Evolutionary conservation across 2,329 filamentous ascomycete genomes (phyloP).

Genomic region (Metarhizium album): DNA sequence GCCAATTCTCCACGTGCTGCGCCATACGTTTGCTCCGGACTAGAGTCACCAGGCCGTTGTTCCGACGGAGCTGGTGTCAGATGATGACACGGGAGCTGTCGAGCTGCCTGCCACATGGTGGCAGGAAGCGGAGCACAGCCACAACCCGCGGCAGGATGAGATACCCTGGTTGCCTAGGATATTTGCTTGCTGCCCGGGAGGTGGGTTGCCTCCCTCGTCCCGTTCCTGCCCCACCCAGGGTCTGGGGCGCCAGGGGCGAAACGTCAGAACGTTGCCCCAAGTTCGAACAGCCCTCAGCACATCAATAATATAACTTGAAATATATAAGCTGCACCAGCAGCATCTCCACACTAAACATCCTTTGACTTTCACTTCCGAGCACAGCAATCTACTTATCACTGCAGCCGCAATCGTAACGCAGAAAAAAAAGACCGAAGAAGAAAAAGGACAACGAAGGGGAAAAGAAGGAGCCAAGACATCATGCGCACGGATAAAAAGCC

Average conservation of each 20-base stretch:
- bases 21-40: neutral
- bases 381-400: neutral
- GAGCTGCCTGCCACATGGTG: no score
- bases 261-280: neutral
- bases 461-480: neutral
- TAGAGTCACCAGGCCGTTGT: neutral
- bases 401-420: neutral
- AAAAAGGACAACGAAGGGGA: neutral
- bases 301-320: neutral
- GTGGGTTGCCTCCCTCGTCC: neutral
- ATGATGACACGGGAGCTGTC: no score
- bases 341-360: neutral
- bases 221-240: neutral
- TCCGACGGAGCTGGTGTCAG: no score
- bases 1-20: neutral
- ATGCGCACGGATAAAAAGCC: conserved; percentile 13
- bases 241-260: neutral
- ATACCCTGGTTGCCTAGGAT: no score
- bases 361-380: neutral
- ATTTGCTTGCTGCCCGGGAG: neutral
- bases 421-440: neutral
- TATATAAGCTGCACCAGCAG: neutral
- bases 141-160: neutral
- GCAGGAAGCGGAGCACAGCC: neutral
- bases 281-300: no score